Conservation (phyloP, 2,329 filamentous ascomycete genomes). For the Penicillium oxalicum region DNA sequence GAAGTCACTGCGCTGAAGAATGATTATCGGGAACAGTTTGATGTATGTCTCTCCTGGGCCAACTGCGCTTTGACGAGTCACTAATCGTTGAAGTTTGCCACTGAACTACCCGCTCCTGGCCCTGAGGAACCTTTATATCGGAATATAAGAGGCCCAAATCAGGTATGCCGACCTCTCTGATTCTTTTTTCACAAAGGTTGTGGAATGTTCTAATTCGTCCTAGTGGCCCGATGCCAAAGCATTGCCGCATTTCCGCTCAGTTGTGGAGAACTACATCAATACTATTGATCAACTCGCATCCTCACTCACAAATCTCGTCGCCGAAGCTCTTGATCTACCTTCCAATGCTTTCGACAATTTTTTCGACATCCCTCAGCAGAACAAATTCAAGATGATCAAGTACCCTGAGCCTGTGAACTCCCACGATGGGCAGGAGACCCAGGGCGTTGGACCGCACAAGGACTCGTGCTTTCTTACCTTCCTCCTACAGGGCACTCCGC, state of each 20-base stretch:
- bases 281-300: conserved; percentile 9
- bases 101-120: conserved; percentile 30
- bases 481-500: conserved; percentile 40
- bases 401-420: conserved; percentile 36
- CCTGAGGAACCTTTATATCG: conserved; percentile 31
- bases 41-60: conserved; percentile 17
- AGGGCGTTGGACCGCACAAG: conserved; percentile 44
- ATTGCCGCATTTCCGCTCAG: conserved; percentile 28
- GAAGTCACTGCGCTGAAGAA: conserved; percentile 30
- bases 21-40: conserved; percentile 35
- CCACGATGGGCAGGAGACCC: conserved; percentile 15
- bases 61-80: too few species aligned
- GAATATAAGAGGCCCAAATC: conserved; percentile 33
- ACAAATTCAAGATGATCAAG: conserved; percentile 38
- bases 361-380: conserved; percentile 31
- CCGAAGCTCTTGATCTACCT: conserved; percentile 29
- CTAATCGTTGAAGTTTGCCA: conserved; percentile 26
- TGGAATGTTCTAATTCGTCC: background rate
- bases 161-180: conserved; percentile 16
- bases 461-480: conserved; percentile 48
- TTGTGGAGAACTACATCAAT: conserved; percentile 26
- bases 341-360: conserved; percentile 26
- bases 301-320: conserved; percentile 27
- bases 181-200: too few species aligned
- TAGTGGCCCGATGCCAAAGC: conserved; percentile 32